These are phyloP conservation scores for Ambrosiella cleistominuta DNA, from an alignment of 2,329 filamentous ascomycete genomes.

Conservation along the genomic window DNA sequence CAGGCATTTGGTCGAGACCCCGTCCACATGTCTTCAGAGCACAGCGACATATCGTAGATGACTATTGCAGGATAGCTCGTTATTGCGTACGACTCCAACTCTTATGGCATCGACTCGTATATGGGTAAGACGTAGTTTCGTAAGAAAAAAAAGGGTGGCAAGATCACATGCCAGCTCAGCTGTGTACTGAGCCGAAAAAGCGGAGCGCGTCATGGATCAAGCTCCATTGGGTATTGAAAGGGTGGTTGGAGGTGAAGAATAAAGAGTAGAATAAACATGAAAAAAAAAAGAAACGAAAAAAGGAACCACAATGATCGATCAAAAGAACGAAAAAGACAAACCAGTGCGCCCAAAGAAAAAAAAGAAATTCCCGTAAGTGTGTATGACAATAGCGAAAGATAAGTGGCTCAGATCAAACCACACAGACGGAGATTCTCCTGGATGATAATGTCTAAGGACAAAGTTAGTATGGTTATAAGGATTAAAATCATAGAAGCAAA, in stretches of 20 bases:
- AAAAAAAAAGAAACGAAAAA: constrained; percentile 14
- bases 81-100: neutral
- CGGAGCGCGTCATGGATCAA: constrained; percentile 8
- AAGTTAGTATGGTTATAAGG: constrained; percentile 24
- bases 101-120: neutral
- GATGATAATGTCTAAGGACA: constrained; percentile 78
- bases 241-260: constrained; percentile 13
- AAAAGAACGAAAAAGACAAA: constrained; percentile 15
- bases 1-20: neutral
- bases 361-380: constrained; percentile 13
- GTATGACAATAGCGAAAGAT: constrained; percentile 19
- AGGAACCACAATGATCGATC: constrained; percentile 14
- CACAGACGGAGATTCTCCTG: constrained; percentile 96
- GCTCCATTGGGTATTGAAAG: constrained; percentile 3
- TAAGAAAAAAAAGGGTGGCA: neutral
- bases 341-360: constrained; percentile 12
- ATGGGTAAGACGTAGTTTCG: neutral
- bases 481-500: constrained; percentile 14
- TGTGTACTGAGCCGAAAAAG: neutral
- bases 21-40: too few species aligned
- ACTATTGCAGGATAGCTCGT: neutral
- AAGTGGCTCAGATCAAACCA: constrained; percentile 65
- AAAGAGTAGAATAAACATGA: constrained; percentile 18
- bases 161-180: neutral
- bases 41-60: neutral